Percentiles rank a stretch among this genome's conserved stretches.
Evolutionary conservation across 495 filamentous ascomycete genomes (phyloP).

Genomic region (Penicillium antarcticum): DNA sequence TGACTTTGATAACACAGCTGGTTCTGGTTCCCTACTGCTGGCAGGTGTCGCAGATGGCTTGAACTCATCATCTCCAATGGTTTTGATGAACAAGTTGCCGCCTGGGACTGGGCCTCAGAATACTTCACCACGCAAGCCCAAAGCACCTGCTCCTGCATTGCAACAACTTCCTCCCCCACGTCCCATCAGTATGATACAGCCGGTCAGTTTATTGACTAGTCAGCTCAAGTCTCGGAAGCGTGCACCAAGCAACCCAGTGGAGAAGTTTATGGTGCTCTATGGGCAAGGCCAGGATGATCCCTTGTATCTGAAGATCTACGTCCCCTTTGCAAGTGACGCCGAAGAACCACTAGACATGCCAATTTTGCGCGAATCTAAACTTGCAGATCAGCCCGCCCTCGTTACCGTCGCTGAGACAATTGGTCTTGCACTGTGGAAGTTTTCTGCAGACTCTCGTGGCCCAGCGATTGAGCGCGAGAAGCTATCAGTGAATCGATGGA

Average conservation of each 20-base stretch:
- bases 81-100: conserved; percentile 43
- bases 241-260: conserved; percentile 78
- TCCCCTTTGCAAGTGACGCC: conserved; percentile 72
- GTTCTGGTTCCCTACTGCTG: conserved; percentile 55
- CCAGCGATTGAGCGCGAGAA: conserved; percentile 67
- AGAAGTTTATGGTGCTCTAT: conserved; percentile 79
- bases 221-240: conserved; percentile 75
- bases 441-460: conserved; percentile 74
- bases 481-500: conserved; percentile 88
- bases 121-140: conserved; percentile 57
- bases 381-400: conserved; percentile 59
- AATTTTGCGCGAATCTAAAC: conserved; percentile 70
- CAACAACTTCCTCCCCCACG: conserved; percentile 86
- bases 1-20: conserved; percentile 64
- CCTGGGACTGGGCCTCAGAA: conserved; percentile 35
- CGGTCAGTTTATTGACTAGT: conserved; percentile 68
- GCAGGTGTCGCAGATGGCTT: conserved; percentile 44
- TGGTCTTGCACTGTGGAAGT: conserved; percentile 82
- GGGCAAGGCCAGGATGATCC: conserved; percentile 82
- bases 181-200: conserved; percentile 80
- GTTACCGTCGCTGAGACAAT: conserved; percentile 89
- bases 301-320: conserved; percentile 80
- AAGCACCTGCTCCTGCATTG: conserved; percentile 55
- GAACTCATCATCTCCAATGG: conserved; percentile 43
- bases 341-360: conserved; percentile 74